Evolutionary conservation across 192 early-diverging fungal genomes (phyloP).

Genomic region (Anaeromyces robustus): DNA sequence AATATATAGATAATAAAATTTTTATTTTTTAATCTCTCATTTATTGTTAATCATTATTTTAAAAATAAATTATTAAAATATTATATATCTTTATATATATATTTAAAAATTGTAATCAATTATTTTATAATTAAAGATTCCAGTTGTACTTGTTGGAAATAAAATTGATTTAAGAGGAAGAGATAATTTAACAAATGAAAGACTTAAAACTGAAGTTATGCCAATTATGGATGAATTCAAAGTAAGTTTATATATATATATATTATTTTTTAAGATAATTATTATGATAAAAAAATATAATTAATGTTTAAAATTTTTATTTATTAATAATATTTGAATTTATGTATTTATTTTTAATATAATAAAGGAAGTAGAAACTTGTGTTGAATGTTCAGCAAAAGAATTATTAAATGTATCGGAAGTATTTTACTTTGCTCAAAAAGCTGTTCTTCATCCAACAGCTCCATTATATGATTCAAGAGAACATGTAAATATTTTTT

Average conservation of each 20-base stretch:
- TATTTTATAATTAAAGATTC: constrained; percentile 39
- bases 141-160: constrained; percentile 85
- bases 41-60: too few species aligned
- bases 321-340: not conserved
- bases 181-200: constrained; percentile 55
- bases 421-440: constrained; percentile 99
- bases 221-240: constrained; percentile 99
- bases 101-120: too few species aligned
- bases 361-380: constrained; percentile 89
- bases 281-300: too few species aligned
- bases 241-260: constrained; percentile 12
- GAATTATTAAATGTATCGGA: constrained; percentile 87
- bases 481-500: constrained; percentile 55
- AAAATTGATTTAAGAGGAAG: constrained; percentile 81
- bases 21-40: too few species aligned
- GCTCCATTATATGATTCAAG: constrained; percentile 90
- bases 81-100: too few species aligned
- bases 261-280: too few species aligned
- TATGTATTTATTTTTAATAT: too few species aligned
- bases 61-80: too few species aligned
- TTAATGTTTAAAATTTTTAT: not conserved
- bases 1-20: not conserved
- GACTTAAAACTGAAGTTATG: constrained; percentile 82
- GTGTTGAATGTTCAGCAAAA: constrained; percentile 97
- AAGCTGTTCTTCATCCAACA: constrained; percentile 94